phyloP scores from a whole-genome alignment of 768 basidiomycete genomes.

The Inosperma sp. region DNA sequence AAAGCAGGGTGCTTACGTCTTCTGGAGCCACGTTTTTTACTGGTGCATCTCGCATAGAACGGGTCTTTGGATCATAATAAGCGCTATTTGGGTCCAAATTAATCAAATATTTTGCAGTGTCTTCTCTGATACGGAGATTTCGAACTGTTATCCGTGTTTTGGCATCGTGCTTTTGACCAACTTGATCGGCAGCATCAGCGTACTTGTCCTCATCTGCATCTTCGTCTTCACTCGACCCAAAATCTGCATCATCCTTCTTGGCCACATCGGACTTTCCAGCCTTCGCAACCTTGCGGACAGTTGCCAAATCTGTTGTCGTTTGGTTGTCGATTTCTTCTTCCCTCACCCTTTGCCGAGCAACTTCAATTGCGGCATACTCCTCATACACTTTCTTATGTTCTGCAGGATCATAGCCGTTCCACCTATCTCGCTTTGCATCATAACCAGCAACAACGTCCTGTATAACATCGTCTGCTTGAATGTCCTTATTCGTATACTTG shows the following conservation, averaged over 20 bases:
- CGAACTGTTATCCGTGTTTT: slow-evolving; percentile 98
- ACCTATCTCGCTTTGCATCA: slow-evolving; percentile 93
- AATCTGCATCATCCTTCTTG: slow-evolving; percentile 78
- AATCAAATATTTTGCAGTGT: slow-evolving; percentile 97
- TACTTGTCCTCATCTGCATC: slow-evolving; percentile 98
- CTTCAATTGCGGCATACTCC: slow-evolving; percentile 91
- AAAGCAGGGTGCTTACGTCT: slow-evolving; percentile 49
- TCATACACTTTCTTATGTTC: slow-evolving; percentile 86
- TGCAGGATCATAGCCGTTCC: slow-evolving; percentile 95
- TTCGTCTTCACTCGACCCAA: slow-evolving; percentile 94
- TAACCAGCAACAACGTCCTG: slow-evolving; percentile 76
- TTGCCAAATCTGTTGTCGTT: slow-evolving; percentile 86
- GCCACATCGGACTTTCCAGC: slow-evolving; percentile 65
- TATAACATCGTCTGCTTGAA: slow-evolving; percentile 86
- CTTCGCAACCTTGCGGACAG: slow-evolving; percentile 92
- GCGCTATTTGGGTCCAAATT: slow-evolving; percentile 94
- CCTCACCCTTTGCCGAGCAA: slow-evolving; percentile 80
- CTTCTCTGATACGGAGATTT: slow-evolving; percentile 97
- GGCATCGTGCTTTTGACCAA: slow-evolving; percentile 96
- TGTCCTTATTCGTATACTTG: slow-evolving; percentile 85
- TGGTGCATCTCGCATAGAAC: slow-evolving; percentile 99
- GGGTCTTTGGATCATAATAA: slow-evolving; percentile 98
- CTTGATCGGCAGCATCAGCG: slow-evolving; percentile 95
- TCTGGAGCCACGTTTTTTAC: slow-evolving; percentile 70
- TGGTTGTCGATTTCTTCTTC: slow-evolving; percentile 99